Conservation (phyloP, 2,329 filamentous ascomycete genomes). For the Talaromyces verruculosus region DNA sequence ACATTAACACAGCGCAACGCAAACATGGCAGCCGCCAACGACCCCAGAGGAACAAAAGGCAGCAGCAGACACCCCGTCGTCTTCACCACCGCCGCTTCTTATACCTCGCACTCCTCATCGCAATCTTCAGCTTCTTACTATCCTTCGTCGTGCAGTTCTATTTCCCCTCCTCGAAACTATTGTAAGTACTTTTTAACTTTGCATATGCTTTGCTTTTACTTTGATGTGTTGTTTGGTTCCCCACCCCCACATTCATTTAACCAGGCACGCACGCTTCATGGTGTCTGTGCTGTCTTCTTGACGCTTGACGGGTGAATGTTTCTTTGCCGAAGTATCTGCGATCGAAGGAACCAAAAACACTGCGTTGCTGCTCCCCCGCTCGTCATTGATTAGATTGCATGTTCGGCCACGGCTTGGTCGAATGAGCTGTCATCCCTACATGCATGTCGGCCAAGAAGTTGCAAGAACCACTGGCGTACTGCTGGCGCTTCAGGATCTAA, state of each 20-base stretch:
- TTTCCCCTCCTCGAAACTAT: slow-evolving; percentile 17
- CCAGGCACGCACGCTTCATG: slow-evolving; percentile 7
- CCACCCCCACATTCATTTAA: not conserved
- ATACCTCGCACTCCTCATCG: slow-evolving; percentile 17
- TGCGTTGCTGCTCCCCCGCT: not conserved
- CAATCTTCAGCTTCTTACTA: slow-evolving; percentile 17
- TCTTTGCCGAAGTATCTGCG: not conserved
- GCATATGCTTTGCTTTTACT: not conserved
- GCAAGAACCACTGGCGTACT: not conserved
- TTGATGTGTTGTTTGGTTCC: not conserved
- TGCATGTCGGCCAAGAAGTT: not conserved
- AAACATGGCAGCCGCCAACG: slow-evolving; percentile 2
- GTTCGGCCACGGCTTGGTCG: slow-evolving; percentile 3
- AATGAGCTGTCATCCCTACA: slow-evolving; percentile 8
- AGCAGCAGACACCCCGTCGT: not conserved
- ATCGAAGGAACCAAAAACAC: not conserved
- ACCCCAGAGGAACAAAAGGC: not conserved
- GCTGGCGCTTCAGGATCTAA: not conserved
- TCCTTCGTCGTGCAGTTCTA: slow-evolving; percentile 20
- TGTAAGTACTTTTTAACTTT: slow-evolving; percentile 11
- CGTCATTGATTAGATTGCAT: not conserved
- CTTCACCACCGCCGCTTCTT: slow-evolving; percentile 8
- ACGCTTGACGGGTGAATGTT: not conserved
- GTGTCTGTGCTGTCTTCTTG: not conserved
- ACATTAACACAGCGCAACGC: no score